Base-by-base conservation (phyloP, 2,329 filamentous ascomycete genomes). In the Cladosporium sp. region DNA sequence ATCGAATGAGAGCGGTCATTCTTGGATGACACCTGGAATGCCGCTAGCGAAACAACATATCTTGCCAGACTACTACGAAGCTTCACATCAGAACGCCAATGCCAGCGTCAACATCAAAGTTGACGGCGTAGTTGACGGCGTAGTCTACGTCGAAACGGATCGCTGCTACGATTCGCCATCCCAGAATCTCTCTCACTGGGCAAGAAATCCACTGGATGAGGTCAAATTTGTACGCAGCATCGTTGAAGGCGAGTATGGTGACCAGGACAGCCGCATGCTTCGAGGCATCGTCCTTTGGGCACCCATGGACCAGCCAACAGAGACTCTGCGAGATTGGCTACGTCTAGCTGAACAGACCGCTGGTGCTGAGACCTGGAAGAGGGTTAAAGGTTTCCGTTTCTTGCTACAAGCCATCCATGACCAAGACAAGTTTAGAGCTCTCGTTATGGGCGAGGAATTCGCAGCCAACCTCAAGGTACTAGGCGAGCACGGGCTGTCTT, bases 81-180 rank as follows among this genome's bases (percentile, higher is more conserved):
- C 67, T 22, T 64, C 66, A 17, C 43, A 60, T 8, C 64, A 67
- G 51, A 28, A 51, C 3, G 38, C 47, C 7, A 73, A 76, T 12
- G 76, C 78, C 40, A 76, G 78, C 47, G 69, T 58, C 25, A 55
- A 70, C n/a, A 60, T 65, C 12, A 51, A 61, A 2, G 60, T 70
- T n/a, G 61, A 68, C 7, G 90, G 89, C 58, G 93, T 92, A 75
- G 80, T 70, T n/a, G 61, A 68, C 7, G 90, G 89, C 58, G 93
- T 92, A 75, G 80, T 96, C 65, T 91, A 92, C 73, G 75, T 96
- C 63, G 92, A 96, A 77, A 87, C 88, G 12, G 91, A 95, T 73
- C 87, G 90, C 63, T 64, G 67, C n/a, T 69, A 72, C 45, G 60
- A 65, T 20, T 22, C 55, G 1, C 64, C 66, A 9, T 58, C 54